Base-by-base conservation (phyloP, 2,329 filamentous ascomycete genomes). In the Scytalidium sp. region DNA sequence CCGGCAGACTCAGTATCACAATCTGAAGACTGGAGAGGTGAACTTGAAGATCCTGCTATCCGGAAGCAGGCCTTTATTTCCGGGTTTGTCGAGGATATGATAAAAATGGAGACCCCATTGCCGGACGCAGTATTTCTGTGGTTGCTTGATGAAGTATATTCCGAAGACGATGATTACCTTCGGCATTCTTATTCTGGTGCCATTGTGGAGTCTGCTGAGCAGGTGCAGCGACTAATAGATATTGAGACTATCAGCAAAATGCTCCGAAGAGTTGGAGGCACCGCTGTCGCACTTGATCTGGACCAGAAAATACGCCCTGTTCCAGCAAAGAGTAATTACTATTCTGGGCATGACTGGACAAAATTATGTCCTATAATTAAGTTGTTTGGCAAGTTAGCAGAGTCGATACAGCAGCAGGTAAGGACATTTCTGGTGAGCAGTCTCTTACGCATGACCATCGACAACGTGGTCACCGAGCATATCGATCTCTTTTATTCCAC, bases 61-160 rank as follows among this genome's bases (percentile, higher is more conserved):
- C 76, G 85, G 45, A 72, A 80, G 48, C 78, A 83, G 56, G 73
- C 80, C 32, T 78, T 90, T 47, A 67, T 81, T 20, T 83, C 81
- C 19, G 86, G 87, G 2, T 69, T 87, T 49, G 74, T 84, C 1
- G 75, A 80, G 49, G 75, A 80, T 41, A 70, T 85, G 13, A 68
- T 80, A 15, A 60, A 64, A 3, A 66, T 67, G 50, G 70, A 70
- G 36, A 64, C 67, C 11, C 55, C 62, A 3, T 63, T 90, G 11
- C 81, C 87, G 0, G 80, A 88, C 52, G 77, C 85, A 48, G 61
- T 90, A 1, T 75, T 89, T 45, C 59, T 76, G 15, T 92, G 88
- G 87, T 70, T 90, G 3, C 61, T 87, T 5, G 69, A 79, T 45
- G 77, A 84, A 67, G 69, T 84, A 19, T 80, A 77, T 48, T 63